Evolutionary conservation across 371 early-diverging fungal genomes (phyloP).

Genomic region (Mortierella sp.): DNA sequence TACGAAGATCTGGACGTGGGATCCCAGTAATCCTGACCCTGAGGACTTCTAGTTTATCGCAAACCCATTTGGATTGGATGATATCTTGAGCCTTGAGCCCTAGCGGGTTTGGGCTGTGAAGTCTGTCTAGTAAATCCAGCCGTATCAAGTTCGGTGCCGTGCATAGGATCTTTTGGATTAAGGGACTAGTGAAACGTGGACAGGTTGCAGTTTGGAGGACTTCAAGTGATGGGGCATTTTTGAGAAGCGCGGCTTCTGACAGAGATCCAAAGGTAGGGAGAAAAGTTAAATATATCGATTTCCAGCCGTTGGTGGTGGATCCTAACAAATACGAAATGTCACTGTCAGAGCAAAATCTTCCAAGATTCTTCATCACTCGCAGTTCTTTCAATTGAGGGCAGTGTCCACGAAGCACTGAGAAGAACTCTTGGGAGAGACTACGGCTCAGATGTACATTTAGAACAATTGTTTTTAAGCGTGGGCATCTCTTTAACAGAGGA

Average conservation of each 20-base stretch:
- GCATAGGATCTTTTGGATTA: slow-evolving; percentile 3
- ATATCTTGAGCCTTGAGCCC: too few relatives aligned
- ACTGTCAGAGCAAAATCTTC: too few relatives aligned
- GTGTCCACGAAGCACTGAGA: neutral
- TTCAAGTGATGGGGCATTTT: slow-evolving; percentile 3
- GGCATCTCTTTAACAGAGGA: neutral
- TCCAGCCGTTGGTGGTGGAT: neutral
- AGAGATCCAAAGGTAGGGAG: neutral
- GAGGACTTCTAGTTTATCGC: too few relatives aligned
- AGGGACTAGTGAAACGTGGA: neutral
- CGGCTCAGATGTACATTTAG: neutral
- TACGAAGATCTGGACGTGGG: too few relatives aligned
- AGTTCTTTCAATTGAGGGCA: neutral
- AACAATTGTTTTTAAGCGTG: neutral
- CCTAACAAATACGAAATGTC: neutral
- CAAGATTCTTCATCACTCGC: neutral
- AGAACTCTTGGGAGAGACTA: neutral
- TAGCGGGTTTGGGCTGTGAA: too few relatives aligned
- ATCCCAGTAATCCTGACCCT: too few relatives aligned
- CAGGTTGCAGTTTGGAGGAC: neutral
- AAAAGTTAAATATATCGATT: neutral
- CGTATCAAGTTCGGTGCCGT: slow-evolving; percentile 9
- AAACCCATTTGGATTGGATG: too few relatives aligned
- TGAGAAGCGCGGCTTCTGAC: neutral
- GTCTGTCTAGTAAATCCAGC: neutral